Percentiles rank a stretch among this genome's conserved stretches.
Conservation (phyloP, 208 protist genomes). For the Crithidia sp. region DNA sequence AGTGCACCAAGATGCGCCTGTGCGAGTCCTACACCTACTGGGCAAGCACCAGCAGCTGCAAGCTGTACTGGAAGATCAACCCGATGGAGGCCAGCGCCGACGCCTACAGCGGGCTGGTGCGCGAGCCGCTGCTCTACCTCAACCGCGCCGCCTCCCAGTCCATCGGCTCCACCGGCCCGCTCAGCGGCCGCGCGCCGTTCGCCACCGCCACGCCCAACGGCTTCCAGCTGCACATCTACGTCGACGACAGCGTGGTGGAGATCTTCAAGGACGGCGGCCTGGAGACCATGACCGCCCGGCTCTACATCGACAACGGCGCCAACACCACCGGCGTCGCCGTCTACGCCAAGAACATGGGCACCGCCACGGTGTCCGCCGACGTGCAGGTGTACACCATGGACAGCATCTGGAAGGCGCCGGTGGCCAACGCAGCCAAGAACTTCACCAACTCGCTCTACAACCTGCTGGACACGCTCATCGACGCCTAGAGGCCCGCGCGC, state of each 20-base stretch:
- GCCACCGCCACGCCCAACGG: constrained; percentile 26
- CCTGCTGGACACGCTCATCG: constrained; percentile 32
- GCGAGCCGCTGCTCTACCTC: constrained; percentile 42
- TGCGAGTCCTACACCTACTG: constrained; percentile 39
- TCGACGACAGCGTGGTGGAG: constrained; percentile 49
- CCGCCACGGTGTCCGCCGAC: constrained; percentile 15
- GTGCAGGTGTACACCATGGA: constrained; percentile 42
- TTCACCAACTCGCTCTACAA: constrained; percentile 32
- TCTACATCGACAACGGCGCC: constrained; percentile 32
- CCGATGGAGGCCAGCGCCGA: neutral
- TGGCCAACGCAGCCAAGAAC: constrained; percentile 16
- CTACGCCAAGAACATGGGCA: constrained; percentile 32
- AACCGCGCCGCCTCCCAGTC: constrained; percentile 34
- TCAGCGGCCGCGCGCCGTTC: constrained; percentile 47
- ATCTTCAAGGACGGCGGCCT: constrained; percentile 50
- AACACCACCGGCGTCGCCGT: constrained; percentile 31
- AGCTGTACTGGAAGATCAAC: constrained; percentile 35
- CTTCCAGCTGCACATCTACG: constrained; percentile 40
- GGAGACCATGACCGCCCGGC: constrained; percentile 40
- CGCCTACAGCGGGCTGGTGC: constrained; percentile 29
- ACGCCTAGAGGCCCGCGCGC: neutral
- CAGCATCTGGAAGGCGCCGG: constrained; percentile 32
- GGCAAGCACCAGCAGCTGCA: constrained; percentile 17
- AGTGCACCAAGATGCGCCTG: constrained; percentile 35
- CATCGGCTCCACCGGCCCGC: constrained; percentile 27